A percentile compares a stretch with the other conserved stretches of the same genome.
phyloP scores from a whole-genome alignment of 179 eudicot species.

The Camellia oleifera region DNA sequence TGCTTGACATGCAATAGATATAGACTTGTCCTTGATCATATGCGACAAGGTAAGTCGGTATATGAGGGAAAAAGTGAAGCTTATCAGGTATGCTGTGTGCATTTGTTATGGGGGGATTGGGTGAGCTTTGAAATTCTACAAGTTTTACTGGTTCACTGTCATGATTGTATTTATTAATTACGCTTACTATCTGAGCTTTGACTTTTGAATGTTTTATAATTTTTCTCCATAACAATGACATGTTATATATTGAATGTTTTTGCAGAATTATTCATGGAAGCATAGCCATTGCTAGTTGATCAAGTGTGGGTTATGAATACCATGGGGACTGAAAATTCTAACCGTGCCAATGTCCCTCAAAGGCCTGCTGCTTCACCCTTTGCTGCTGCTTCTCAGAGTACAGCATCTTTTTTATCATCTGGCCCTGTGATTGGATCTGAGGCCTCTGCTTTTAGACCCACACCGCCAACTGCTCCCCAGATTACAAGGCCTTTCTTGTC shows the following conservation, averaged over 20 bases:
- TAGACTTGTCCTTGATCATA: neutral
- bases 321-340: slow-evolving; percentile 78
- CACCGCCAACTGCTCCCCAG: slow-evolving; percentile 34
- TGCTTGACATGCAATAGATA: neutral
- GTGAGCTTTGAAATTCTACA: neutral
- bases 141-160: neutral
- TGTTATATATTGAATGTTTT: neutral
- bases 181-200: neutral
- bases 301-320: slow-evolving; percentile 7
- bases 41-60: neutral
- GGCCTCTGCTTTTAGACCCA: slow-evolving; percentile 49
- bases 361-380: slow-evolving; percentile 62
- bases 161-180: neutral
- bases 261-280: slow-evolving; percentile 21
- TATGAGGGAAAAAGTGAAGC: neutral
- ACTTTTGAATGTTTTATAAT: neutral
- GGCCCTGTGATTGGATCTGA: slow-evolving; percentile 59
- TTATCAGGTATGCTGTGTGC: neutral
- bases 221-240: neutral
- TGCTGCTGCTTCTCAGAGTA: slow-evolving; percentile 51
- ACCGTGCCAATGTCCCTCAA: slow-evolving; percentile 42
- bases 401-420: slow-evolving; percentile 64
- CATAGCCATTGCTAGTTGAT: slow-evolving; percentile 15
- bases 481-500: slow-evolving; percentile 47
- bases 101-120: neutral